Percentiles rank a stretch among this genome's conserved stretches.
Conservation (phyloP, 108 stramenopile genomes). For the Cylindrotheca closterium region DNA sequence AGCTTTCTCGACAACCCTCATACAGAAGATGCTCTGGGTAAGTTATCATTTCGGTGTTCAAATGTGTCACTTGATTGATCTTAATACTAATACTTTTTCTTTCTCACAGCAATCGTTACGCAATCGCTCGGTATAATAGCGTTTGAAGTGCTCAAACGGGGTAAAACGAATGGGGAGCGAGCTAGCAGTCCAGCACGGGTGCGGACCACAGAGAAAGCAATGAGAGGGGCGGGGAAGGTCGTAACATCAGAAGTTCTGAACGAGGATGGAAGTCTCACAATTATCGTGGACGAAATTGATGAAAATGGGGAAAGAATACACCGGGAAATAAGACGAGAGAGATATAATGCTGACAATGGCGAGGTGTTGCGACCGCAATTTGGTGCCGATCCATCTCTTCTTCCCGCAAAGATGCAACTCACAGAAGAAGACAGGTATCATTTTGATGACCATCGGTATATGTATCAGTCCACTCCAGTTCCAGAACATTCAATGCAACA, state of each 20-base stretch:
- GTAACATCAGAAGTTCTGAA: slow-evolving; percentile 4
- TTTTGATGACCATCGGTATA: too few relatives aligned
- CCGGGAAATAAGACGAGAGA: neutral
- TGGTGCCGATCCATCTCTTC: neutral
- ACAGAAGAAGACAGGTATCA: too few relatives aligned
- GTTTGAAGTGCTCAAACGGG: slow-evolving; percentile 19
- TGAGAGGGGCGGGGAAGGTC: neutral
- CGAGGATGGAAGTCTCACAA: slow-evolving; percentile 4
- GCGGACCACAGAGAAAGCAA: neutral
- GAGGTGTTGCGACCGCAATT: slow-evolving; percentile 5
- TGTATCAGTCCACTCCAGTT: too few relatives aligned
- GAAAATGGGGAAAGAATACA: neutral
- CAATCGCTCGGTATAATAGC: slow-evolving; percentile 16
- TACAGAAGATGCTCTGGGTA: slow-evolving; percentile 21
- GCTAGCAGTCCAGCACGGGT: slow-evolving; percentile 14
- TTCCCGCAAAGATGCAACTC: neutral
- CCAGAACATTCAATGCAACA: too few relatives aligned
- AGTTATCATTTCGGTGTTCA: neutral
- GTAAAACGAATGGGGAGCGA: neutral
- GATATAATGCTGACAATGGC: slow-evolving; percentile 1
- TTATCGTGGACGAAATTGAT: slow-evolving; percentile 7
- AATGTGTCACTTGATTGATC: neutral
- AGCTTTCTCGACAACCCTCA: slow-evolving; percentile 11
- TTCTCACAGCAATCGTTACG: slow-evolving; percentile 17
- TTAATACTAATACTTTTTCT: slow-evolving; percentile 1